Conservation (phyloP, 2,329 filamentous ascomycete species). For the Fusarium graminum region DNA sequence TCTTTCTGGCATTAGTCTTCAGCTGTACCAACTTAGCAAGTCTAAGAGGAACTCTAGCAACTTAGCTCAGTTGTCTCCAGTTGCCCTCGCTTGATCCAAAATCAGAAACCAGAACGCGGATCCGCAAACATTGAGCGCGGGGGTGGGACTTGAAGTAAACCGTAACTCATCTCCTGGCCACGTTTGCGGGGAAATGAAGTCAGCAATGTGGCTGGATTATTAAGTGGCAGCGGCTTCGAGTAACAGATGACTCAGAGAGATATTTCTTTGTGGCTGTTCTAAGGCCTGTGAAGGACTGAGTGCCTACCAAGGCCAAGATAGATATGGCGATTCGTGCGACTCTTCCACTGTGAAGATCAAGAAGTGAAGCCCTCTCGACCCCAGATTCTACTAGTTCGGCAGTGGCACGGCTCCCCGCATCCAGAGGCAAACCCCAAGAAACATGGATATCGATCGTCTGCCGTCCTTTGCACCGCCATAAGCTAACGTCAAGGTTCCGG, state of each 20-base stretch:
- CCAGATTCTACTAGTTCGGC: constrained; percentile 23
- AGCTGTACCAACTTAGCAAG: background rate
- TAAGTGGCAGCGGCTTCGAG: background rate
- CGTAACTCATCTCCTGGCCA: constrained; percentile 19
- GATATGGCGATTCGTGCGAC: background rate
- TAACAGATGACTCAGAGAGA: background rate
- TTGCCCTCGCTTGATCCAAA: constrained; percentile 18
- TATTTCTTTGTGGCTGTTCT: background rate
- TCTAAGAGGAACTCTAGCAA: background rate
- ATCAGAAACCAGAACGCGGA: constrained; percentile 26
- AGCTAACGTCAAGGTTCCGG: constrained; percentile 29
- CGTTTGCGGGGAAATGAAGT: constrained; percentile 31
- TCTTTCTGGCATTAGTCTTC: background rate
- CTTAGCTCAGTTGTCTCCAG: constrained; percentile 13
- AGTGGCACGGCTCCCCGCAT: constrained; percentile 35
- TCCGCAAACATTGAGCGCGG: constrained; percentile 33
- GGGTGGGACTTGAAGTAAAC: constrained; percentile 25
- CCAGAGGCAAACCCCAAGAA: constrained; percentile 23
- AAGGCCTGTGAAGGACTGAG: background rate
- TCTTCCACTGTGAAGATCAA: background rate
- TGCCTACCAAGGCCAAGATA: background rate
- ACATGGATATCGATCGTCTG: background rate
- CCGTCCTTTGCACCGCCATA: constrained; percentile 32
- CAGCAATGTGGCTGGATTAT: background rate
- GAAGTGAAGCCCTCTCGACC: constrained; percentile 26